Evolutionary conservation across 2,329 filamentous ascomycete genomes (phyloP).

Genomic region (Nothophoma quercina): DNA sequence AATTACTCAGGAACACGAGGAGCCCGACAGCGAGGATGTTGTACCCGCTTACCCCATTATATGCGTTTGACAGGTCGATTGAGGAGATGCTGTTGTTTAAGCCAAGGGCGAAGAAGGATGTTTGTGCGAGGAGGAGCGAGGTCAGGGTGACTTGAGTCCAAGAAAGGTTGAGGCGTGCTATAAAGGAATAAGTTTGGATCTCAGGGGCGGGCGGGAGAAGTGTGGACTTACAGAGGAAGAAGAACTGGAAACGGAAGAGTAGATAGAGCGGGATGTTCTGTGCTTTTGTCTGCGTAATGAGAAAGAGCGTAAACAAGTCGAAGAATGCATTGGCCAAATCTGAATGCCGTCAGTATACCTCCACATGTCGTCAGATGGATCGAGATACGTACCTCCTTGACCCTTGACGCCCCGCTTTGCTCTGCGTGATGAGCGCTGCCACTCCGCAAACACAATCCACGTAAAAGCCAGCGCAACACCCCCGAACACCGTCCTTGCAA

Average conservation of each 20-base stretch:
- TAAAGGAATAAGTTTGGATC: neutral
- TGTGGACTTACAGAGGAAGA: conserved; percentile 56
- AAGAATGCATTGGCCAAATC: conserved; percentile 59
- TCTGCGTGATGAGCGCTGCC: conserved; percentile 30
- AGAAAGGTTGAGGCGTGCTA: conserved; percentile 56
- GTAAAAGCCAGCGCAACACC: conserved; percentile 41
- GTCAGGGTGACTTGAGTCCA: conserved; percentile 69
- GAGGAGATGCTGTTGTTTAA: conserved; percentile 95
- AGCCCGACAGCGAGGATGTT: conserved; percentile 81
- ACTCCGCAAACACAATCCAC: conserved; percentile 41
- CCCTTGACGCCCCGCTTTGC: conserved; percentile 21
- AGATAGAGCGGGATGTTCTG: conserved; percentile 88
- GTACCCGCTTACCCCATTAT: conserved; percentile 88
- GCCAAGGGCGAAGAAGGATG: conserved; percentile 87
- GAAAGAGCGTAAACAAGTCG: conserved; percentile 76
- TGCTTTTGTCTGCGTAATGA: conserved; percentile 85
- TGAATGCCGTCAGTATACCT: conserved; percentile 36
- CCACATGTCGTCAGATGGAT: too few relatives aligned
- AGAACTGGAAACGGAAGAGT: conserved; percentile 71
- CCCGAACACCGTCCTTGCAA: conserved; percentile 49
- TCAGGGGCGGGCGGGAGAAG: neutral
- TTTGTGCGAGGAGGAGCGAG: conserved; percentile 78
- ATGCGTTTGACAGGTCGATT: conserved; percentile 92
- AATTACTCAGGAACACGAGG: conserved; percentile 88
- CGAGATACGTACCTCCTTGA: conserved; percentile 36